A percentile compares a stretch with the other conserved stretches of the same genome.
Evolutionary conservation across 495 filamentous ascomycete genomes (phyloP).

Genomic region (Neurospora terricola): DNA sequence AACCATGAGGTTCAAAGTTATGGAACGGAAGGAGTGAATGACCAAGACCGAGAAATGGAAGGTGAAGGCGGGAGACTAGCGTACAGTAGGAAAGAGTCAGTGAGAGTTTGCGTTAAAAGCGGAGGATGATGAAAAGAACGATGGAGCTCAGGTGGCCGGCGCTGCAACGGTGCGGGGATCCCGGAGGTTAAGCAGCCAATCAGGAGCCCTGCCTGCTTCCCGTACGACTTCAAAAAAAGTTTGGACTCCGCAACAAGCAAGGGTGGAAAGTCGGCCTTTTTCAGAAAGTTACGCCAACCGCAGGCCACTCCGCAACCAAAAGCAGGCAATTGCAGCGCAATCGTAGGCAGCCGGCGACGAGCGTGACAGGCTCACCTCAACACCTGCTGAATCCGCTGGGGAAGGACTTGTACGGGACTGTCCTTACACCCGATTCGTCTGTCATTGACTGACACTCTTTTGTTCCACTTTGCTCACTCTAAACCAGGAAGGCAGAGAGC

Average conservation of each 20-base stretch:
- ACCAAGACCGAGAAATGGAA: neutral
- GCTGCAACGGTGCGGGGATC: neutral
- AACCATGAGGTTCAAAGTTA: neutral
- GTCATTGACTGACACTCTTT: neutral
- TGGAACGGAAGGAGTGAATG: neutral
- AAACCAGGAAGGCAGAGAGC: neutral
- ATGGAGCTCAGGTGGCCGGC: neutral
- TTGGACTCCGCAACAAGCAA: slow-evolving; percentile 1
- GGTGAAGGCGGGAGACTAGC: neutral
- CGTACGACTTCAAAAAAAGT: slow-evolving; percentile 2
- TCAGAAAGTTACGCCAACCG: neutral
- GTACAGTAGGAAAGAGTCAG: neutral
- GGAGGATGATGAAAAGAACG: neutral
- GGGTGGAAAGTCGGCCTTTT: neutral
- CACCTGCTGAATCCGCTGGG: neutral
- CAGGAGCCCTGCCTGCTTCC: neutral
- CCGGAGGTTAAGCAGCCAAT: neutral
- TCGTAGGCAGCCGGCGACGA: neutral
- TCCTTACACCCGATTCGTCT: neutral
- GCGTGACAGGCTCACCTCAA: neutral
- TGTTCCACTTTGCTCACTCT: neutral
- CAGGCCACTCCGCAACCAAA: neutral
- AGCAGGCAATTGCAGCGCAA: neutral
- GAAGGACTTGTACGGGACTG: neutral
- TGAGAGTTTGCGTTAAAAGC: neutral